Base-by-base conservation (phyloP, 1,284 basidiomycete genomes). In the Austroboletus novae-zelandiae region DNA sequence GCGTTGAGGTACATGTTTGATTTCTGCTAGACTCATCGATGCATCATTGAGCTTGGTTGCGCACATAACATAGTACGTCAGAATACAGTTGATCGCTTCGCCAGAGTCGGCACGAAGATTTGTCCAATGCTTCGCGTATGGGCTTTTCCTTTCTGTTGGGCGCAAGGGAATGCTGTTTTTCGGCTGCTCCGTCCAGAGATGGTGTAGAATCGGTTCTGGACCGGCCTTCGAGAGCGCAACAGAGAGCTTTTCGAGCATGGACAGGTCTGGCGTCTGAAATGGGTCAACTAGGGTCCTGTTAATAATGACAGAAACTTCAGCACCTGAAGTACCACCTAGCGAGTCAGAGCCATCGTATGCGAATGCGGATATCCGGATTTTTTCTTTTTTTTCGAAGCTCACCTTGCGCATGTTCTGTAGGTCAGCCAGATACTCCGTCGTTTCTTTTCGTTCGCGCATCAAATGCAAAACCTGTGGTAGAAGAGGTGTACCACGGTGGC, bases 101-200 rank as follows among this genome's bases (percentile, higher is more conserved):
- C 61, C 61, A 63, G 25, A 63, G 59, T 17, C 62, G 43, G 44
- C 64, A 63, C 9, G 61, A 62, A 0, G 67, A 61, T 53, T 75
- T 77, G 49, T 74, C 72, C 32, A 77, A 57, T 3, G 72, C 73
- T 53, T 70, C 74, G 60, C 71, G 73, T 50, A 77, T 64, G 35
- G 59, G 54, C 39, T 65, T 65, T 8, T 74, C 71, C 49, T 73
- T 70, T 40, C 70, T 62, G 50, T 80, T 81, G 0, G 79, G 79
- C 14, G 76, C 77, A 3, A 81, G 62, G 6, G 80, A 31, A 81
- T 61, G 54, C 77, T 54, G 50, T 77, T 70, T 64, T 81, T 79
- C 0, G 79, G 79, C 54, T 78, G 75, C 57, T 81, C 80, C 32
- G 73, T 67, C 79, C 79, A 81, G 11, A 81, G 58, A 46, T 76